Conservation (phyloP, 2,329 filamentous ascomycete species). For the Penicillium sp. region DNA sequence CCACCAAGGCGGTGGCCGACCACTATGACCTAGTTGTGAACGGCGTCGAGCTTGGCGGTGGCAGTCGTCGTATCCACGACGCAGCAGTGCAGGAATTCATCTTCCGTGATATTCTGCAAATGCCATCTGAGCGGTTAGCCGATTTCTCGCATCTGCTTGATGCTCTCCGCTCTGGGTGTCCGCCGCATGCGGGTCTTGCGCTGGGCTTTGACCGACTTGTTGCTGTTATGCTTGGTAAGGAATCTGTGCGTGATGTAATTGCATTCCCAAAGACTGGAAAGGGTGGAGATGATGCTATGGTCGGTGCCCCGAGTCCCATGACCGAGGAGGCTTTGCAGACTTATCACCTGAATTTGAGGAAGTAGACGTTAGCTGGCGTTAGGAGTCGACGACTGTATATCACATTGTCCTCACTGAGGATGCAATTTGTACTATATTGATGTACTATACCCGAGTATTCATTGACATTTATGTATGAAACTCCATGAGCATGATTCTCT, state of each 20-base stretch:
- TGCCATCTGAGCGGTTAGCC: constrained; percentile 67
- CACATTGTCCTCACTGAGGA: background rate
- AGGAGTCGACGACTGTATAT: background rate
- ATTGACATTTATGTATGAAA: background rate
- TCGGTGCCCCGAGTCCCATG: constrained; percentile 71
- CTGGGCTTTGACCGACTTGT: constrained; percentile 87
- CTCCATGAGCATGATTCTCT: background rate
- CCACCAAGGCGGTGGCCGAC: constrained; percentile 71
- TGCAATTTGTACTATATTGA: constrained; percentile 1
- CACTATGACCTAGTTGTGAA: constrained; percentile 97
- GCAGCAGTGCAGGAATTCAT: constrained; percentile 80
- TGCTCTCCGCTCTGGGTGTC: constrained; percentile 80
- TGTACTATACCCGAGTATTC: constrained; percentile 1
- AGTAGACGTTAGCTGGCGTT: constrained; percentile 6
- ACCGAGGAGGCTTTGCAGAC: constrained; percentile 59
- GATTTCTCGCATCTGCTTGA: constrained; percentile 85
- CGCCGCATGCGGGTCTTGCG: constrained; percentile 90
- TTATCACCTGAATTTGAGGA: constrained; percentile 55
- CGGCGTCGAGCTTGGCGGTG: constrained; percentile 89
- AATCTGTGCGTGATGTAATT: constrained; percentile 87
- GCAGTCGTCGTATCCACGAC: constrained; percentile 86
- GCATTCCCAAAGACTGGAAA: constrained; percentile 93
- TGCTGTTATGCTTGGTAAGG: constrained; percentile 71
- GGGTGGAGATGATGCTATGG: constrained; percentile 81
- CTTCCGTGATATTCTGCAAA: constrained; percentile 77